Conservation (phyloP, 2,329 filamentous ascomycete genomes). For the Mycogone perniciosa region DNA sequence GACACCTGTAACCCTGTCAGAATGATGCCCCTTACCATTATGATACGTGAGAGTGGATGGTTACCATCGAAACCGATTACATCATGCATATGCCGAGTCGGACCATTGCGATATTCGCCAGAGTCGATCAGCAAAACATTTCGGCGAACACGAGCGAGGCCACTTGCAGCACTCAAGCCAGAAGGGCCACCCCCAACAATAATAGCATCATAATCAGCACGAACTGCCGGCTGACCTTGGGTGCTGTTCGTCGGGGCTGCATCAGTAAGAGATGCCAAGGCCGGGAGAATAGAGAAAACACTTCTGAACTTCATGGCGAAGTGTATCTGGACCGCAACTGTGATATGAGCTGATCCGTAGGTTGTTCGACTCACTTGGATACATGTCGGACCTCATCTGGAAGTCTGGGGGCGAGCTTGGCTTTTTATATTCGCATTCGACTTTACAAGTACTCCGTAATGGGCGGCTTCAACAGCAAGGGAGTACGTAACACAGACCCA, state of each 20-base stretch:
- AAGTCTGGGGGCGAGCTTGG: background rate
- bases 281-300: background rate
- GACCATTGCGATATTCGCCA: constrained; percentile 49
- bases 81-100: constrained; percentile 55
- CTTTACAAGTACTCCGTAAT: too few species aligned
- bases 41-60: constrained; percentile 12
- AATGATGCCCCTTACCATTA: background rate
- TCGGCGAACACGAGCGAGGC: constrained; percentile 51
- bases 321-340: background rate
- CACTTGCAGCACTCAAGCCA: constrained; percentile 48
- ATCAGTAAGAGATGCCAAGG: background rate
- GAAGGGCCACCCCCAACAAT: constrained; percentile 53
- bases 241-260: background rate
- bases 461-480: too few species aligned
- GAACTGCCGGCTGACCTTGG: background rate
- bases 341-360: background rate
- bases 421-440: background rate
- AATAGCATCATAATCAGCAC: constrained; percentile 44
- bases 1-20: constrained; percentile 35
- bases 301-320: constrained; percentile 4
- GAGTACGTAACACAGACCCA: too few species aligned
- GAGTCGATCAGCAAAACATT: constrained; percentile 52
- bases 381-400: background rate
- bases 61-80: constrained; percentile 54
- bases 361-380: background rate